Evolutionary conservation across 371 early-diverging fungal genomes (phyloP), one percentile per base, ranked within the genome.

Genomic region (Basidiobolus meristosporus): DNA sequence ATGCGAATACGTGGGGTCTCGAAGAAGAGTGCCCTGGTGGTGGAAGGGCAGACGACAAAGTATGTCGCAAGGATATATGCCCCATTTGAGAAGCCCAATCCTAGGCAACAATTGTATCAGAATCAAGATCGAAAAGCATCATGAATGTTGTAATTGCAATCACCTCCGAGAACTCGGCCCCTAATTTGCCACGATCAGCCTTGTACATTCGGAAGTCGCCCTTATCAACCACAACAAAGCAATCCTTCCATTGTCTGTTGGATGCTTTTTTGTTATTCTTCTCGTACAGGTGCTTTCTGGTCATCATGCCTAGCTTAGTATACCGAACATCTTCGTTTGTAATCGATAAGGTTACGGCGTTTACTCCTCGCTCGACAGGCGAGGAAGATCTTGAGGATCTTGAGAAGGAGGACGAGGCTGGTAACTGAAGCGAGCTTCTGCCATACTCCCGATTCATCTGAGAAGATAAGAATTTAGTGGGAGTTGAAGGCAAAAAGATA

Each of bases 241-340:
- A 73, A 20, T 85, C 70, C 43, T 71, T 76, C 92, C 92, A 92
- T n/a, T 70, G 67, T 12, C 91, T 73, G 48, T 79, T 65, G 31
- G 70, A 70, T 7, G 91, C 83, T 52, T 82, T 82, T 41, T 73
- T 72, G 40, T 70, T 83, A 4, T 64, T 66, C 9, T 68, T 59
- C 41, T 84, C 86, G 45, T 73, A 61, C 31, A 85, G 48, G 51
- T 87, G 85, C 51, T 91, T 91, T 26, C 90, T 69, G 53, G 83
- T 73, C 17, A 91, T 67, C 1, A 82, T 62, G 1, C 90, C 81
- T 7, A 18, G 18, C n/a, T 34, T 34, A 18, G 18, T 12, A 7
- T 12, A 18, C 14, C n/a, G n/a, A n/a, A n/a, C n/a, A n/a, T n/a
- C n/a, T n/a, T n/a, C n/a, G n/a, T n/a, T n/a, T n/a, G 34, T 34